Percentiles rank a stretch among this genome's conserved stretches.
phyloP scores from a whole-genome alignment of 2,329 filamentous ascomycete species.

The Verticillium zaregamsianum region DNA sequence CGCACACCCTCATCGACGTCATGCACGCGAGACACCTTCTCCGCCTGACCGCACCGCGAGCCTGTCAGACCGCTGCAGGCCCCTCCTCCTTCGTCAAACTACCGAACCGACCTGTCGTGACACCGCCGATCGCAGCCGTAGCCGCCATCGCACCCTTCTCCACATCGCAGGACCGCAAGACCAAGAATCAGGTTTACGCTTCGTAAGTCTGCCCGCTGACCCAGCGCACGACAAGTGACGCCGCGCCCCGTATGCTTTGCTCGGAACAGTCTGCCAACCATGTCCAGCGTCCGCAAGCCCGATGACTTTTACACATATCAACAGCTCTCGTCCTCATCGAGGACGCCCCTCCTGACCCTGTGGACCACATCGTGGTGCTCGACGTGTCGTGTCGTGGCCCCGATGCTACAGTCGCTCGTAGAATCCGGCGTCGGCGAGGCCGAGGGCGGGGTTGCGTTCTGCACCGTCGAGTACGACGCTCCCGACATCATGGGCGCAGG shows the following conservation, averaged over 20 bases:
- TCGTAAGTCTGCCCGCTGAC: slow-evolving; percentile 20
- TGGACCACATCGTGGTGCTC: slow-evolving; percentile 58
- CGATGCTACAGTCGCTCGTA: slow-evolving; percentile 44
- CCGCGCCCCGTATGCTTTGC: not conserved
- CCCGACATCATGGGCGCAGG: slow-evolving; percentile 49
- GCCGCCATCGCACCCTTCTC: slow-evolving; percentile 6
- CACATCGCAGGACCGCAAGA: slow-evolving; percentile 9
- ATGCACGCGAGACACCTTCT: not conserved
- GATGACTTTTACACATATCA: slow-evolving; percentile 53
- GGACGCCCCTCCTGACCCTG: slow-evolving; percentile 53
- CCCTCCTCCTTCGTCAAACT: not conserved
- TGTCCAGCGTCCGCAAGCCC: slow-evolving; percentile 46
- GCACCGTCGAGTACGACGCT: slow-evolving; percentile 52
- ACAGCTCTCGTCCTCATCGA: slow-evolving; percentile 48
- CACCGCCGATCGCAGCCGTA: not conserved
- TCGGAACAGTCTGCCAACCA: not conserved
- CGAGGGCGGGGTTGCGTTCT: slow-evolving; percentile 52
- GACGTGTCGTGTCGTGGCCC: slow-evolving; percentile 46
- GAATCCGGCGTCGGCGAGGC: slow-evolving; percentile 47
- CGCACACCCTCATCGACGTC: not conserved
- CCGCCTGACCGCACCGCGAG: not conserved
- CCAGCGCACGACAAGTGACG: not conserved
- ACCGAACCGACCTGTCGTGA: not conserved
- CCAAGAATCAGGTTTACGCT: slow-evolving; percentile 30
- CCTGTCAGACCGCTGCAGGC: not conserved